phyloP scores from a whole-genome alignment of 163 green algal genomes.

The Prototheca cutis region DNA sequence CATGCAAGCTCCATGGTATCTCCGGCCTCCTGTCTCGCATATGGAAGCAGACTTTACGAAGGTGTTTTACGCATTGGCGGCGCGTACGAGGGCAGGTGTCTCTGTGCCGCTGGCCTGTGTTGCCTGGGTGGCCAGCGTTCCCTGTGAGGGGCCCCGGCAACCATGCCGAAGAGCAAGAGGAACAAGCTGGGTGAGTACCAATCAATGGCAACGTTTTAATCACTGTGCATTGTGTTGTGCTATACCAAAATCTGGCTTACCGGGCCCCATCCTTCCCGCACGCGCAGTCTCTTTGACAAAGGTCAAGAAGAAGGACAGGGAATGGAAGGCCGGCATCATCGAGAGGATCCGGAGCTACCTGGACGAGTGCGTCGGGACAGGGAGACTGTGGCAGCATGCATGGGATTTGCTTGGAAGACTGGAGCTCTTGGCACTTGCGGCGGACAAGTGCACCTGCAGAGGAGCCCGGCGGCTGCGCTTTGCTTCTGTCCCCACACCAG shows the following conservation, averaged over 20 bases:
- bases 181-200: slow-evolving; percentile 62
- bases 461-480: neutral
- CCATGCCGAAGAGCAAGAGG: slow-evolving; percentile 87
- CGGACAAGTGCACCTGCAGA: neutral
- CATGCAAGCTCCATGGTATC: too few species aligned
- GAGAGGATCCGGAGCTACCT: slow-evolving; percentile 50
- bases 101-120: too few species aligned
- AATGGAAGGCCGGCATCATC: slow-evolving; percentile 85
- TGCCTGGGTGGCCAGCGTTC: too few species aligned
- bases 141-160: too few species aligned
- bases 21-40: too few species aligned
- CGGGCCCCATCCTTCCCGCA: neutral
- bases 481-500: neutral
- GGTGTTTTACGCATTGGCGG: too few species aligned
- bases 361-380: slow-evolving; percentile 54
- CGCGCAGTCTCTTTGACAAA: slow-evolving; percentile 80
- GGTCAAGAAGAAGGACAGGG: slow-evolving; percentile 85
- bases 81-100: too few species aligned
- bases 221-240: neutral
- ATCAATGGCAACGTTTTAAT: neutral
- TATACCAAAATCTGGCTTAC: neutral
- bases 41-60: too few species aligned
- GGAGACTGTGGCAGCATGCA: neutral
- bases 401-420: neutral
- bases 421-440: neutral